phyloP scores from a whole-genome alignment of 192 early-diverging fungal genomes.

The Coemansia guatemalensis region DNA sequence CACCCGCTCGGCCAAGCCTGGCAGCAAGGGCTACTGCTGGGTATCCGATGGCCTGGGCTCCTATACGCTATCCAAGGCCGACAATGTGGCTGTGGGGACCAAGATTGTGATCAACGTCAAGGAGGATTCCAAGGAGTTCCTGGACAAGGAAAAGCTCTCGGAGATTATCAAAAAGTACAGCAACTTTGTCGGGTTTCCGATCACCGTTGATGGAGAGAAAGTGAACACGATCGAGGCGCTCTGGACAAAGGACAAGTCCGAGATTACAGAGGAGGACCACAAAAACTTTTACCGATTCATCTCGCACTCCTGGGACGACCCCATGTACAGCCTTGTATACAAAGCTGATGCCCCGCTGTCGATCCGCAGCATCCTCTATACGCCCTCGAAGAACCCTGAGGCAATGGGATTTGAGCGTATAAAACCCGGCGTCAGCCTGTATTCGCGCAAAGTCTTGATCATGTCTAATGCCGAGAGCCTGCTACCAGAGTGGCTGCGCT shows the following conservation, averaged over 20 bases:
- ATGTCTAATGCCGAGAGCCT: slow-evolving; percentile 88
- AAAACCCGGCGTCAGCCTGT: slow-evolving; percentile 84
- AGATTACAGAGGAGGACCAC: slow-evolving; percentile 82
- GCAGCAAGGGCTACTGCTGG: slow-evolving; percentile 91
- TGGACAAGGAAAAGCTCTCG: slow-evolving; percentile 68
- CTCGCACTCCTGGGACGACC: slow-evolving; percentile 66
- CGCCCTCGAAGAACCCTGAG: slow-evolving; percentile 66
- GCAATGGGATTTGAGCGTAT: slow-evolving; percentile 54
- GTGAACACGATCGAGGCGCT: slow-evolving; percentile 93
- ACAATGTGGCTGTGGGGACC: slow-evolving; percentile 91
- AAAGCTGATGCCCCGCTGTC: slow-evolving; percentile 93
- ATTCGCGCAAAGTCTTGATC: slow-evolving; percentile 96
- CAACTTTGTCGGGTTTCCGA: slow-evolving; percentile 99
- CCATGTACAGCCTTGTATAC: slow-evolving; percentile 86
- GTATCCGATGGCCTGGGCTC: slow-evolving; percentile 87
- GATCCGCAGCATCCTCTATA: slow-evolving; percentile 85
- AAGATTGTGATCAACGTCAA: slow-evolving; percentile 91
- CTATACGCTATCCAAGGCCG: slow-evolving; percentile 89
- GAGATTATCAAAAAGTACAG: slow-evolving; percentile 83
- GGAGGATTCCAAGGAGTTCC: slow-evolving; percentile 80
- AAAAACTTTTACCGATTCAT: slow-evolving; percentile 85
- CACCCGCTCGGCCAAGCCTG: slow-evolving; percentile 80
- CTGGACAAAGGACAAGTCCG: slow-evolving; percentile 83
- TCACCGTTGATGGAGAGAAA: slow-evolving; percentile 77
- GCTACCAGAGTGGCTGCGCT: slow-evolving; percentile 86